A percentile compares a stretch with the other conserved stretches of the same genome.
Evolutionary conservation across 306 rosid genomes (phyloP).

Genomic region (Castanea crenata): DNA sequence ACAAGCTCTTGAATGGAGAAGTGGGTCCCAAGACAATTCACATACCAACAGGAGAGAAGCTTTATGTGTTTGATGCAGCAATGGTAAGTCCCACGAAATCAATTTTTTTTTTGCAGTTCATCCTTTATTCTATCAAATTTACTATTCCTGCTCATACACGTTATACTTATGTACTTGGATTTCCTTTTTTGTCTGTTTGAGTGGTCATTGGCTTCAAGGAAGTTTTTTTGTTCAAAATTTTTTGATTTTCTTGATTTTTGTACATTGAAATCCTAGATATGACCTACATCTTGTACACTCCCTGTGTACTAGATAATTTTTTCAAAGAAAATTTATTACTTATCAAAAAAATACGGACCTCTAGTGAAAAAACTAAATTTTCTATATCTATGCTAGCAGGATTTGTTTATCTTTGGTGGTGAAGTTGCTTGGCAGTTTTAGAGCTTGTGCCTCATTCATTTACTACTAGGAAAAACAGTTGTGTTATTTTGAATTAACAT

Average conservation of each 20-base stretch:
- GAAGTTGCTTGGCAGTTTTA: neutral
- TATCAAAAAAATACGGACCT: neutral
- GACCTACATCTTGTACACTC: no score
- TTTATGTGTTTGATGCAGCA: conserved; percentile 37
- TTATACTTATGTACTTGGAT: neutral
- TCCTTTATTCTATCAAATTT: neutral
- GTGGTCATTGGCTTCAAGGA: no score
- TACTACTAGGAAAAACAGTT: neutral
- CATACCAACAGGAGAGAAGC: conserved; percentile 43
- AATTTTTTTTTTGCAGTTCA: no score
- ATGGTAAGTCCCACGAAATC: conserved; percentile 24
- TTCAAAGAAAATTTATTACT: no score
- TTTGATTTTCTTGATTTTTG: no score
- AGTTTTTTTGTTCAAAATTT: no score
- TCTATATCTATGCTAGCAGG: no score
- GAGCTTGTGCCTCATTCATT: neutral
- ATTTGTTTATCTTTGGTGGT: neutral
- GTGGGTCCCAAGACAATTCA: conserved; percentile 44
- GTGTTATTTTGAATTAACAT: no score
- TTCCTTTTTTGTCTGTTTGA: neutral
- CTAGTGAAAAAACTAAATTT: neutral
- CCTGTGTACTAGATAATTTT: no score
- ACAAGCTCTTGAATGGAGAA: conserved; percentile 39
- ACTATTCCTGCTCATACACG: neutral
- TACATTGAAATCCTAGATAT: no score